Evolutionary conservation across 495 filamentous ascomycete genomes (phyloP).

Genomic region (Emericellopsis terricola): DNA sequence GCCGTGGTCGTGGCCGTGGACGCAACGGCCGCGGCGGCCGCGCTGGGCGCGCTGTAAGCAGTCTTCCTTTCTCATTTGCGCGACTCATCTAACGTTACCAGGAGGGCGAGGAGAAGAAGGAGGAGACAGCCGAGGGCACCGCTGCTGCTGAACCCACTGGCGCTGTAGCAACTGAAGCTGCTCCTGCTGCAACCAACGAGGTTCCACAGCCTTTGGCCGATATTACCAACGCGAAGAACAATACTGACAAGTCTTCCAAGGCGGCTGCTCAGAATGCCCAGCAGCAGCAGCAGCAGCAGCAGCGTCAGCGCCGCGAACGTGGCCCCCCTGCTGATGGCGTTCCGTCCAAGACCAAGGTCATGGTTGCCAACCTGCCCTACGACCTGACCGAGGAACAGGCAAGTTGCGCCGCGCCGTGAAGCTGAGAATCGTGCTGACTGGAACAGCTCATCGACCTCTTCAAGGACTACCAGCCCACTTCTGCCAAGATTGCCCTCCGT

Average conservation of each 20-base stretch:
- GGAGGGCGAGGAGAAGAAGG: constrained; percentile 27
- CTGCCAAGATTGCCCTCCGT: constrained; percentile 94
- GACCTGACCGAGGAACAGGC: constrained; percentile 96
- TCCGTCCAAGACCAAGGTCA: constrained; percentile 98
- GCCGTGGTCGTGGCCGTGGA: constrained; percentile 50
- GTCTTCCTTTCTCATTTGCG: background rate
- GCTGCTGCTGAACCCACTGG: constrained; percentile 21
- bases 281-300: constrained; percentile 24
- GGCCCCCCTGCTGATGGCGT: constrained; percentile 95
- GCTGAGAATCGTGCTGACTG: background rate
- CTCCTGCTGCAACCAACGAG: constrained; percentile 11
- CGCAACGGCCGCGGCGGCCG: constrained; percentile 56
- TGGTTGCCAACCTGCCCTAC: constrained; percentile 98
- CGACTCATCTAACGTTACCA: constrained; percentile 5
- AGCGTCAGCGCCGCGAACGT: constrained; percentile 57
- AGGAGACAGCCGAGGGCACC: constrained; percentile 28
- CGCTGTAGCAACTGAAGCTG: constrained; percentile 5
- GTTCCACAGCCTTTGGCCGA: constrained; percentile 34
- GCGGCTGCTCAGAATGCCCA: constrained; percentile 6
- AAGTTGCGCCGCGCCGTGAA: constrained; percentile 7
- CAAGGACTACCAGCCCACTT: constrained; percentile 66
- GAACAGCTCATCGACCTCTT: constrained; percentile 91
- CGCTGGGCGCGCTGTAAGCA: constrained; percentile 55
- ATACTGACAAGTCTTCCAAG: constrained; percentile 23
- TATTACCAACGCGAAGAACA: constrained; percentile 28